Conservation (phyloP, 2,329 filamentous ascomycete species). For the Chaetomiaceae sp. region DNA sequence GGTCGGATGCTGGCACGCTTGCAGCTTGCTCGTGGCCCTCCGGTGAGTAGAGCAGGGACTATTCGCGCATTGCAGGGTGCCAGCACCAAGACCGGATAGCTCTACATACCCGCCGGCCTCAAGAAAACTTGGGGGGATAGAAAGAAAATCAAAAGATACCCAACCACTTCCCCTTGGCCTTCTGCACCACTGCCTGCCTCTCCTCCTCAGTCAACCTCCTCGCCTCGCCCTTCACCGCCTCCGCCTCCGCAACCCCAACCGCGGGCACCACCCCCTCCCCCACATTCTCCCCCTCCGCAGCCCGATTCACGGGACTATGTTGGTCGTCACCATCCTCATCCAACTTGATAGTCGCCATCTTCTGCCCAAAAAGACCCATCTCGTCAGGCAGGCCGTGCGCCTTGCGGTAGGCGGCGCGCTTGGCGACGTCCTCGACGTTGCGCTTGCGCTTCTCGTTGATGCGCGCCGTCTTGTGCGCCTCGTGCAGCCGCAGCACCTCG, state of each 20-base stretch:
- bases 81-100: too few species aligned
- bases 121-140: too few species aligned
- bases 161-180: slow-evolving; percentile 68
- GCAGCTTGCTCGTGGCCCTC: too few species aligned
- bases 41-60: too few species aligned
- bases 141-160: slow-evolving; percentile 69
- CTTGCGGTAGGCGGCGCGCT: slow-evolving; percentile 78
- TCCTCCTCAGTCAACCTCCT: slow-evolving; percentile 17
- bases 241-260: slow-evolving; percentile 29
- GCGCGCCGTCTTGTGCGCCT: slow-evolving; percentile 62
- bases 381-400: slow-evolving; percentile 73
- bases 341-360: slow-evolving; percentile 22
- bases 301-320: neutral
- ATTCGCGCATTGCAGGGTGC: too few species aligned
- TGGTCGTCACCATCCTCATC: slow-evolving; percentile 7
- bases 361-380: slow-evolving; percentile 42
- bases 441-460: slow-evolving; percentile 67
- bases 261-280: slow-evolving; percentile 33
- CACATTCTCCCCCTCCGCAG: slow-evolving; percentile 20
- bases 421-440: slow-evolving; percentile 79
- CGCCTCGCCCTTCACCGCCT: slow-evolving; percentile 31
- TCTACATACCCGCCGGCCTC: slow-evolving; percentile 1
- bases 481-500: slow-evolving; percentile 72
- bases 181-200: slow-evolving; percentile 12
- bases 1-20: too few species aligned